These are phyloP conservation scores for Prunus persica DNA, from an alignment of 306 rosid species.

Conservation along the genomic window Prunus_persica_NCBIv2 NC_034009.1:22775001-22775500, in stretches of 20 bases:
- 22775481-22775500: conserved; percentile 54
- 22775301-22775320: conserved; percentile 16
- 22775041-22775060: conserved; percentile 94
- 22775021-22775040: conserved; percentile 80
- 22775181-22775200: conserved; percentile 90
- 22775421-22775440: conserved; percentile 77
- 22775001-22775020: conserved; percentile 63
- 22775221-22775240: conserved; percentile 73
- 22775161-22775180: conserved; percentile 19
- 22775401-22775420: conserved; percentile 48
- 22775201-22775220: conserved; percentile 85
- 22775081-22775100: conserved; percentile 14
- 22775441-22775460: conserved; percentile 73
- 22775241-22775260: conserved; percentile 57
- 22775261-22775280: conserved; percentile 80
- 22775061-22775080: conserved; percentile 21
- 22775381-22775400: neutral
- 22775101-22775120: neutral
- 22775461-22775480: conserved; percentile 93
- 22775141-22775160: neutral
- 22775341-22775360: neutral
- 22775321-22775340: neutral
- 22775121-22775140: neutral
- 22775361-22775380: neutral
- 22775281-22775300: conserved; percentile 35